A percentile compares a stretch with the other conserved stretches of the same genome.
These are phyloP conservation scores for Exophiala lecanii-corni DNA, from an alignment of 2,329 filamentous ascomycete genomes.

Conservation along the genomic window DNA sequence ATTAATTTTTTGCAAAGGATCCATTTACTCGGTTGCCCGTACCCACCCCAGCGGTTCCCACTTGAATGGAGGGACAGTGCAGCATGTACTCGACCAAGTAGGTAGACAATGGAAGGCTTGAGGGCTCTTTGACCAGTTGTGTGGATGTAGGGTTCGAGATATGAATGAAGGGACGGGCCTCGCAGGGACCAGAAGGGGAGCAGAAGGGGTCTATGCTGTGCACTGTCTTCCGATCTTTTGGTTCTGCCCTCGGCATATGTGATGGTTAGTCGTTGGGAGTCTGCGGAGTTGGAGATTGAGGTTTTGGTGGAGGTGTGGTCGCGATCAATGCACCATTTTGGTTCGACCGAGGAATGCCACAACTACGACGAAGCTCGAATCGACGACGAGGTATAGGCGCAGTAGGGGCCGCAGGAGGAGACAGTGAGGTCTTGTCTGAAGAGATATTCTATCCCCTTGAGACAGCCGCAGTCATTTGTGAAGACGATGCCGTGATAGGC, in stretches of 20 bases:
- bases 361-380: no score
- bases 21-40: slow-evolving; percentile 2
- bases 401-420: no score
- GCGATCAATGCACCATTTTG: no score
- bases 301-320: no score
- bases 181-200: background rate
- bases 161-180: background rate
- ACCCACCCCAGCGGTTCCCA: background rate
- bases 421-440: background rate
- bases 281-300: no score
- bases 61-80: slow-evolving; percentile 3
- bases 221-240: background rate
- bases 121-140: background rate
- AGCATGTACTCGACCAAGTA: background rate
- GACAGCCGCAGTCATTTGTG: slow-evolving; percentile 14
- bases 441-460: slow-evolving; percentile 14
- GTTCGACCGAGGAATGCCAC: no score
- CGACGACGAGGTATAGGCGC: no score
- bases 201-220: background rate
- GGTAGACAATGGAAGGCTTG: no score
- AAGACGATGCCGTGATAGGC: slow-evolving; percentile 4
- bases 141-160: background rate
- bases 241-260: no score
- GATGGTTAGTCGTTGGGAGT: no score
- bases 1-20: background rate